Evolutionary conservation across 768 basidiomycete species (phyloP), one percentile per base, ranked within the genome.

Genomic region (Suillus hirtellus): DNA sequence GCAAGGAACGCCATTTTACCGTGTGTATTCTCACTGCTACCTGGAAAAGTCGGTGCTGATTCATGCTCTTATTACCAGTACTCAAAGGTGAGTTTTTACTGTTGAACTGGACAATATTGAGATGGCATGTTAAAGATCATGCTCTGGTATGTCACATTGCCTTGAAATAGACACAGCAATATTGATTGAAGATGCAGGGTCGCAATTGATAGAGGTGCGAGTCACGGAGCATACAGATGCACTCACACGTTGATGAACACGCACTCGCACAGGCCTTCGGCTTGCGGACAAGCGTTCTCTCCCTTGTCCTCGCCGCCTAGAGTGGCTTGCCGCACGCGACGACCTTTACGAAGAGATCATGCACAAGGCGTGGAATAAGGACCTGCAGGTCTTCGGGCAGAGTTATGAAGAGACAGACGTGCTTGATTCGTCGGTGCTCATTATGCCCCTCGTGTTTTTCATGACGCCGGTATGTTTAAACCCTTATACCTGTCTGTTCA

Each of bases 361-460:
- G 90, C 73, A 83, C 34, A 91, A 89, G 71, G 92, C 93, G 0
- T 97, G 91, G 90, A 92, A 96, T 75, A 74, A 82, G 35, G 81
- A 86, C 49, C 75, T 84, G 64, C 76, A 84, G 68, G 85, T 82
- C 73, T 96, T 95, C 69, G 89, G 87, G 24, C 96, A 99, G 77
- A 89, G 89, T 70, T 99, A 95, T 75, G 96, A 98, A 69, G 91
- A 93, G 65, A 86, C 81, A 0, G 81, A 89, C 50, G 82, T 91
- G 11, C 74, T 99, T 24, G 96, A 98, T 72, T 90, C 93, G 15
- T 88, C 95, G 15, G 87, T 97, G 58, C 80, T 95, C 52, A 94
- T 96, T 69, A 95, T 94, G 91, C 95, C 95, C 1, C 81, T 95
- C 43, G 91, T 94, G 38, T 97, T 96, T 81, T 96, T 97, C 80